Evolutionary conservation across 75 land plant species (phyloP), one percentile per base, ranked within the genome.

Genomic region (Ceratopteris richardii): DNA sequence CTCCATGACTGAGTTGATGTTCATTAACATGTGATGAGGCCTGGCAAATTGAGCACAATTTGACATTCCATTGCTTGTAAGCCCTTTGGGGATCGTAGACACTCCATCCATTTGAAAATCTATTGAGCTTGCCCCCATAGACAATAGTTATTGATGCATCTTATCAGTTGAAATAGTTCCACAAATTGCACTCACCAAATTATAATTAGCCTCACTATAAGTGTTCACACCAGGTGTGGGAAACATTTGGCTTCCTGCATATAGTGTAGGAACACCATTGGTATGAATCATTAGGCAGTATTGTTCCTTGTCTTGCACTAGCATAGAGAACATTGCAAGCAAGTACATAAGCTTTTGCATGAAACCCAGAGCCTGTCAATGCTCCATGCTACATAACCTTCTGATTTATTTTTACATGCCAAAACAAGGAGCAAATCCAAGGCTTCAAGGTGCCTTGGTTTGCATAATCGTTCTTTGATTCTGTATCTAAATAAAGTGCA

Each of bases 381-480:
- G 50, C 50, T 18, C 22, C 50, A 5, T 18, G 22, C 14, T 46
- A 17, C 17, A 17, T 14, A 21, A 17, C 50, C 22, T 46, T 46
- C 22, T 5, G 50, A 3, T 17, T 46, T 6, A 6, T 46, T 46
- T 21, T 46, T 21, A 5, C 5, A 21, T 75, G 68, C 54, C 43
- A 70, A 31, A 77, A 53, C 54, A 79, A 26, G 51, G 10, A 18
- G 52, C 71, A 72, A 51, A 85, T 62, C 20, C 93, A 80, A 20
- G 53, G 64, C 67, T 88, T 86, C 67, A 88, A 57, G 7, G 88
- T 85, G n/a, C 28, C 58, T 37, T 63, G 33, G 41, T 88, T 75
- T 66, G 66, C 60, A 64, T 88, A 88, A 26, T 88, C 85, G 60
- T 88, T 89, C 50, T 46, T 46, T 46, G 50, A 46, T 3, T 46